These are phyloP conservation scores for Edaphochlamys debaryana DNA, from an alignment of 139 green algal species.

Conservation along the genomic window DNA sequence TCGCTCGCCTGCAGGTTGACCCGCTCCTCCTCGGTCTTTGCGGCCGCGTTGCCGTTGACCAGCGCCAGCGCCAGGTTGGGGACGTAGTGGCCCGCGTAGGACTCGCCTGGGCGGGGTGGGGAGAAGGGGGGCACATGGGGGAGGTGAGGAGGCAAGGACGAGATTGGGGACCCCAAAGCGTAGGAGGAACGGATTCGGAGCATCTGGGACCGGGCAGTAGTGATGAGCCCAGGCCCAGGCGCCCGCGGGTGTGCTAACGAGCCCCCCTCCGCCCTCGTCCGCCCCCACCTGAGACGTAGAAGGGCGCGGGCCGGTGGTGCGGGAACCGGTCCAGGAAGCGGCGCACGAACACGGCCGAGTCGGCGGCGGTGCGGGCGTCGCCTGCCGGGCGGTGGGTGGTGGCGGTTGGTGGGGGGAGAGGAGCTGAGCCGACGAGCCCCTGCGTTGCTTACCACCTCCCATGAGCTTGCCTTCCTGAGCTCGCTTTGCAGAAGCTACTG, in stretches of 20 bases:
- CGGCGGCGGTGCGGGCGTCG: conserved; percentile 75
- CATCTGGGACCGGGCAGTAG: no score
- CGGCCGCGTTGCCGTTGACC: conserved; percentile 57
- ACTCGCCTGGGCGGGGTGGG: conserved; percentile 45
- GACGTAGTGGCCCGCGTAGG: conserved; percentile 80
- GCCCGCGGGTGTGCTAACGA: no score
- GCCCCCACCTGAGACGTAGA: conserved; percentile 72
- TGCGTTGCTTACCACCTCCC: no score
- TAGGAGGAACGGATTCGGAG: conserved; percentile 32
- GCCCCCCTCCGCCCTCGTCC: no score
- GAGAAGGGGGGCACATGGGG: background rate
- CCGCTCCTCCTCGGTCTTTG: background rate
- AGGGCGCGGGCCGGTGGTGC: conserved; percentile 36
- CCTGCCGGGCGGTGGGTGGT: no score
- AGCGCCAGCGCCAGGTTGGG: conserved; percentile 73
- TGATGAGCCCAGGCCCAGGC: no score
- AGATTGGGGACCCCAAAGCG: no score
- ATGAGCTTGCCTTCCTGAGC: no score
- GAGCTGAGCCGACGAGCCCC: no score
- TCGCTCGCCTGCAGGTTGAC: conserved; percentile 14
- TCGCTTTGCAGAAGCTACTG: no score
- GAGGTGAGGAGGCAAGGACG: background rate
- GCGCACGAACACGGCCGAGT: conserved; percentile 73
- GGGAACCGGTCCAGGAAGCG: conserved; percentile 78
- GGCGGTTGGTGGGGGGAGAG: no score